A percentile compares a stretch with the other conserved stretches of the same genome.
phyloP scores from a whole-genome alignment of 495 filamentous ascomycete species.

The Xylaria castorea region DNA sequence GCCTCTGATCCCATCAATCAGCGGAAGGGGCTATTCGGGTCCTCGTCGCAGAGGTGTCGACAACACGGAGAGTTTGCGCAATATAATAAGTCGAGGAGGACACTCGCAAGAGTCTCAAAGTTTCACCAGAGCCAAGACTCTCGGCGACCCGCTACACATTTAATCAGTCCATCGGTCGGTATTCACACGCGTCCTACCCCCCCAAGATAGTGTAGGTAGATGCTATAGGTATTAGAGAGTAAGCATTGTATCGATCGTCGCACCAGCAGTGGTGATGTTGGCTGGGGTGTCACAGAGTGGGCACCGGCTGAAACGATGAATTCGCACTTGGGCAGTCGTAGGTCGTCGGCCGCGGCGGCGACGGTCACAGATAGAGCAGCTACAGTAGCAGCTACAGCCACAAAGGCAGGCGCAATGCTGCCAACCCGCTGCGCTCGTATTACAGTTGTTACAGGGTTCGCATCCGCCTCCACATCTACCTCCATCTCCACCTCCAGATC shows the following conservation, averaged over 20 bases:
- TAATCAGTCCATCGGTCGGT: neutral
- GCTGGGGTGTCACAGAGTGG: conserved; percentile 18
- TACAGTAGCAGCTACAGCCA: too few relatives aligned
- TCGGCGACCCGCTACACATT: neutral
- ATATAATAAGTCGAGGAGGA: conserved; percentile 9
- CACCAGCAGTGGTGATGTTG: conserved; percentile 4
- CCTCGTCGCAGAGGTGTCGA: neutral
- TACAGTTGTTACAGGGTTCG: conserved; percentile 19
- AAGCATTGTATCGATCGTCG: neutral
- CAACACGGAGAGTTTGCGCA: neutral
- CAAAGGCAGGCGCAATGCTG: conserved; percentile 1
- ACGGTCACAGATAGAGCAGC: neutral
- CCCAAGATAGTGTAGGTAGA: neutral
- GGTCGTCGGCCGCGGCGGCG: neutral
- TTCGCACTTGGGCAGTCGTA: conserved; percentile 4
- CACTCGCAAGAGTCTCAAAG: neutral
- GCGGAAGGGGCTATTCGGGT: conserved; percentile 4
- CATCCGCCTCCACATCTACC: neutral
- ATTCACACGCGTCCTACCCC: neutral
- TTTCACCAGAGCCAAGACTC: neutral
- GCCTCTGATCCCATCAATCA: conserved; percentile 13
- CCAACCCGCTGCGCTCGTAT: conserved; percentile 16
- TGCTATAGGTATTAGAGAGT: neutral
- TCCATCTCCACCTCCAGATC: neutral
- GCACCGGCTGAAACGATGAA: conserved; percentile 15